phyloP scores from a whole-genome alignment of 176 grass and related monocot genomes.

The Luzula sylvatica region DNA sequence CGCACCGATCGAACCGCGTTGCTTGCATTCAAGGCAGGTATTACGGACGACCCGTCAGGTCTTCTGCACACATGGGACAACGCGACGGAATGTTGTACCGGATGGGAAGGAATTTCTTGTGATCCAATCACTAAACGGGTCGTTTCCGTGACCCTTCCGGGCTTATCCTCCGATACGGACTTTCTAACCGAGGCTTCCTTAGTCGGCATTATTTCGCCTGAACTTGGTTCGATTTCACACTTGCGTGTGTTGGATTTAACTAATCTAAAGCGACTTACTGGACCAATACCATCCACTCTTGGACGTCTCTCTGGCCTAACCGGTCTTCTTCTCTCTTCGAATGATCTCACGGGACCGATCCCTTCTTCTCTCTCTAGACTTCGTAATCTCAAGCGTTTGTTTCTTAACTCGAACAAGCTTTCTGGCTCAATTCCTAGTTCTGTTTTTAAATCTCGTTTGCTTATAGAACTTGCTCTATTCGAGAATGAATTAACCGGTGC shows the following conservation, averaged over 20 bases:
- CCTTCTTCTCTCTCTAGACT: constrained; percentile 25
- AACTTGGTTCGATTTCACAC: constrained; percentile 26
- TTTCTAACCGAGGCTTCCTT: constrained; percentile 17
- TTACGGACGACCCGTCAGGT: constrained; percentile 27
- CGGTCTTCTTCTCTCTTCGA: constrained; percentile 24
- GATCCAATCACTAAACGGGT: constrained; percentile 21
- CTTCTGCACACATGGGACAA: constrained; percentile 27
- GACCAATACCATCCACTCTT: constrained; percentile 24
- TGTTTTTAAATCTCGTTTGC: constrained; percentile 16
- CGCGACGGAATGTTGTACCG: constrained; percentile 20
- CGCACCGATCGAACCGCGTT: constrained; percentile 21
- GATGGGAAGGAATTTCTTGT: constrained; percentile 30
- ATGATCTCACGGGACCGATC: constrained; percentile 28
- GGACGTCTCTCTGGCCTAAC: constrained; percentile 26
- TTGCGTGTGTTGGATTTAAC: constrained; percentile 27
- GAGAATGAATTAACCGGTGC: constrained; percentile 25
- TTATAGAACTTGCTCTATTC: constrained; percentile 21
- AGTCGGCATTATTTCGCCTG: constrained; percentile 25
- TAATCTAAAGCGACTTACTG: constrained; percentile 24
- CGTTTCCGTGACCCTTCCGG: constrained; percentile 19
- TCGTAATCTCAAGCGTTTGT: constrained; percentile 17
- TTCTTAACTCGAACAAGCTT: constrained; percentile 29
- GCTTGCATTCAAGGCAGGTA: constrained; percentile 26
- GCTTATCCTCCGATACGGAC: constrained; percentile 6
- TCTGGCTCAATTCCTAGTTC: constrained; percentile 28